Base-by-base conservation (phyloP, 805 yeast species). In the Ogataea henricii region DNA sequence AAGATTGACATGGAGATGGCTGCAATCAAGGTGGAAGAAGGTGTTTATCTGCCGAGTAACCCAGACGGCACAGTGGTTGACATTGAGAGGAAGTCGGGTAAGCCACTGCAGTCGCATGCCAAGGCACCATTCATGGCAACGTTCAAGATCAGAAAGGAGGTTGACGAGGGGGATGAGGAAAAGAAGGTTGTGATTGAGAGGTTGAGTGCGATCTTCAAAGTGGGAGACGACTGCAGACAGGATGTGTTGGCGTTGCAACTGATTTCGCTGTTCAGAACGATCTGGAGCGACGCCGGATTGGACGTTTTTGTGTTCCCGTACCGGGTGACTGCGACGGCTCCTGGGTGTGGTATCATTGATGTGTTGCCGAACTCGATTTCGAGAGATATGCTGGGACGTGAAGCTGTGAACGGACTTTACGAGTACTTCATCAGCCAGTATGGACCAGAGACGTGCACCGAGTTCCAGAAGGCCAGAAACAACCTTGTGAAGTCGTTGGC, bases 341-440 rank as follows among this genome's bases (percentile, higher is more conserved):
- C 99, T 1, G 99, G 99, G 0, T 91, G 98, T 72, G 99, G 99
- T 68, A 96, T 94, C 37, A 94, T 94, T 71, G 99, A 95, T 65
- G 99, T 95, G 26, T 76, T 94, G 55, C 99, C 99, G 27, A 88
- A 92, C 64, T 86, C 97, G 5, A 85, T 89, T 22, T 89, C 97
- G 36, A 82, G 99, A 70, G 99, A 94, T 69, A 92, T 94, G 98
- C 77, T 94, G 44, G 99, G 99, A 35, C 81, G 99, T 62, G 99
- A 94, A 64, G 99, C 99, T 1, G 99, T 94, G 22, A 94, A 94
- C 67, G 99, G 98, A 2, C 74, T 94, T 46, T 90, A 89, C 63
- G 97, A 92, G 62, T 94, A 92, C 69, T 94, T 85, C 69, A 81
- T 83, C 37, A 83, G 94, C 52, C 94, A 91, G 65, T 90, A 89